Evolutionary conservation across 2,329 filamentous ascomycete species (phyloP).

Genomic region (Iodosphaeria phyllophila): DNA sequence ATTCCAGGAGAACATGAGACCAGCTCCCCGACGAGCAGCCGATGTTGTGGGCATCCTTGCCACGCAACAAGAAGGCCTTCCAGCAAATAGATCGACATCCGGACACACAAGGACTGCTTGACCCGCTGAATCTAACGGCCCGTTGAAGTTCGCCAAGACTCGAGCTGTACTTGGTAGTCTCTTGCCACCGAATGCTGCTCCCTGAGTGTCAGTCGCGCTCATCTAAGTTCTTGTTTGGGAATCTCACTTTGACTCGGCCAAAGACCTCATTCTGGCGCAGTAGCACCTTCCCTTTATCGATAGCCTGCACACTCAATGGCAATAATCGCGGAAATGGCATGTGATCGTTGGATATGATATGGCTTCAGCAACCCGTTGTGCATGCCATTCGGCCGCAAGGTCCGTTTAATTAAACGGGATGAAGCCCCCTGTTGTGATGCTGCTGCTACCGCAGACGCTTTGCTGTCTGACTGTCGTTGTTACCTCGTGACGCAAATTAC

Average conservation of each 20-base stretch:
- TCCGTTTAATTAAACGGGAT: no score
- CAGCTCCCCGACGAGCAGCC: constrained; percentile 56
- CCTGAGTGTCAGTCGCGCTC: constrained; percentile 1
- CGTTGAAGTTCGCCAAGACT: constrained; percentile 42
- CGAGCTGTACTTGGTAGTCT: constrained; percentile 37
- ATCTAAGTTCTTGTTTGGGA: neutral
- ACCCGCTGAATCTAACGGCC: constrained; percentile 41
- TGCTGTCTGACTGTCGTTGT: no score
- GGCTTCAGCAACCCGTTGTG: no score
- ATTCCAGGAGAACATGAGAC: constrained; percentile 46
- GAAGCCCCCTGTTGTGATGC: no score
- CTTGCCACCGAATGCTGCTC: constrained; percentile 46
- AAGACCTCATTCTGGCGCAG: constrained; percentile 13
- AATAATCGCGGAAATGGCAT: no score
- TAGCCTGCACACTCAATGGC: no score
- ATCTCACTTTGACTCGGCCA: constrained; percentile 13
- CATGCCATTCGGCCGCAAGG: no score
- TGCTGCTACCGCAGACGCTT: no score
- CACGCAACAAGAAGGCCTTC: constrained; percentile 82
- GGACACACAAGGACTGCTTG: constrained; percentile 43
- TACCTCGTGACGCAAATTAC: no score
- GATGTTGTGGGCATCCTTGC: constrained; percentile 44
- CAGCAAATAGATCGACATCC: constrained; percentile 78
- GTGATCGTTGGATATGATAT: no score
- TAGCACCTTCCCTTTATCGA: no score